Evolutionary conservation across 257 asterid genomes (phyloP), one percentile per base, ranked within the genome.

Genomic region (Capsicum chinense): DNA sequence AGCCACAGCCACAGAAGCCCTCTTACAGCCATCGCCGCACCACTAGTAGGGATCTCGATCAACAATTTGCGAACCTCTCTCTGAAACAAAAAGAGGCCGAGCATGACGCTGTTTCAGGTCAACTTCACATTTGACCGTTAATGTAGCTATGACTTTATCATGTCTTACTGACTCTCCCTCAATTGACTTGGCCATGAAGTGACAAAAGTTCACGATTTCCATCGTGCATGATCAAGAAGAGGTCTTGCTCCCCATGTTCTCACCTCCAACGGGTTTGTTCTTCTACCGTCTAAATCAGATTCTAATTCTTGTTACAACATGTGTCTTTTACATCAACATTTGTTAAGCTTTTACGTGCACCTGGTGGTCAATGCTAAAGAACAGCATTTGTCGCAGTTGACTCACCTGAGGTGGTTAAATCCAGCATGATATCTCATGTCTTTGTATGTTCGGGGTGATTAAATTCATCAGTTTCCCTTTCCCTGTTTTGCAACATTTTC

Each of bases 381-480:
- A 78, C 88, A 83, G 85, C 85, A 83, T 73, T 87, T 87, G 89
- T 87, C 93, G 95, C 87, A 74, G 39, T 87, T 83, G 95, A 87
- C 93, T 91, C 88, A 82, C 95, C 99, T 83, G 98, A 94, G 98
- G 98, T 94, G 98, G 88, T 91, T 89, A 42, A 81, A 88, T 63
- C 87, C 80, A 87, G 67, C 87, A 83, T 83, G 83, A 84, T 85
- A 60, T 85, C 79, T 86, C 90, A 83, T 84, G 60, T 85, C 83
- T 71, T 78, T 89, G 91, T 83, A 57, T 83, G 84, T 59, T 81
- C 67, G 26, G 62, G 84, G 89, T 87, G 83, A 85, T 64, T 67
- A 47, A 82, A 19, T 82, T 82, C 56, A 81, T 47, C 84, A 63
- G 48, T 54, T 54, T 33, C 82, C 82, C 6, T 54, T 66, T 0